These are phyloP conservation scores for Stephanodiscus triporus DNA, from an alignment of 108 stramenopile genomes.

Conservation along the genomic window DNA sequence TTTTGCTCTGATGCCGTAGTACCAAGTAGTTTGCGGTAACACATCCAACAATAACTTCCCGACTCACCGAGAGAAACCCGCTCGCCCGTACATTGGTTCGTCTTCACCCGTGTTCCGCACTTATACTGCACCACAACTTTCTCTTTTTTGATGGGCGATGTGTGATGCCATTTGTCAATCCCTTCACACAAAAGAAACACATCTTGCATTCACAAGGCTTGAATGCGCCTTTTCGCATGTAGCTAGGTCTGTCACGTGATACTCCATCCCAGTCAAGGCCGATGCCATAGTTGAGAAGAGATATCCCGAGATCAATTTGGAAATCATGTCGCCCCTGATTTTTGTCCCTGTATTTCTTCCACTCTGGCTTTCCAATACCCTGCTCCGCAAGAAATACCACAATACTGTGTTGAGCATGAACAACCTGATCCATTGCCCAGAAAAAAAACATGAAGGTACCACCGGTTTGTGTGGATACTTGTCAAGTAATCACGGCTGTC, in stretches of 20 bases:
- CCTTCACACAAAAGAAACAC: constrained; percentile 14
- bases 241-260: neutral
- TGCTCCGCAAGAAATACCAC: too few species aligned
- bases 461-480: too few species aligned
- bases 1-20: neutral
- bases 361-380: neutral
- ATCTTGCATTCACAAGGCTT: constrained; percentile 2
- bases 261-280: neutral
- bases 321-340: neutral
- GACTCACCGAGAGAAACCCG: neutral
- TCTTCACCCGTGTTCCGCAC: neutral
- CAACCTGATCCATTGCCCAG: too few species aligned
- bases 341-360: neutral
- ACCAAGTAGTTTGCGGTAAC: neutral
- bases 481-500: too few species aligned
- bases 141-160: neutral
- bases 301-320: constrained; percentile 2
- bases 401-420: too few species aligned
- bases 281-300: neutral
- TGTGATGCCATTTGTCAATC: neutral
- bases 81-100: neutral
- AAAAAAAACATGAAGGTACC: too few species aligned
- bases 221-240: neutral
- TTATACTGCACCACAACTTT: neutral
- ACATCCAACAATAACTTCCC: neutral